Percentiles rank a stretch among this genome's conserved stretches.
Evolutionary conservation across 2,329 filamentous ascomycete species (phyloP).

Genomic region (Aureobasidium uvarum): DNA sequence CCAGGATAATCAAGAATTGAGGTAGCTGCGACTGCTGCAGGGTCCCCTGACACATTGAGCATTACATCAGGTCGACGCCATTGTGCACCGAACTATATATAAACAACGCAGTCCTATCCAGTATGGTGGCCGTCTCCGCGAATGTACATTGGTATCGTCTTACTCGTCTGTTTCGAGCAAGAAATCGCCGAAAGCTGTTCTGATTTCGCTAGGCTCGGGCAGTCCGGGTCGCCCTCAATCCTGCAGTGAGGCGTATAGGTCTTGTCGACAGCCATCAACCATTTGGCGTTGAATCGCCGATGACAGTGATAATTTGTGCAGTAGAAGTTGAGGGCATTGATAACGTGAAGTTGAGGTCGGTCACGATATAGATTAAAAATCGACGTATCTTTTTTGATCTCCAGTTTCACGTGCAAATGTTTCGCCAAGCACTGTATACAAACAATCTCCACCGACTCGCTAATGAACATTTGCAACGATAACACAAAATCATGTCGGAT

Average conservation of each 20-base stretch:
- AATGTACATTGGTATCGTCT: background rate
- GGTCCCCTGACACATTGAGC: background rate
- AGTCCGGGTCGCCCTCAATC: background rate
- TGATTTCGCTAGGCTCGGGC: background rate
- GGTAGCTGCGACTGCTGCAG: background rate
- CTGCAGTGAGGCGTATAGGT: no score
- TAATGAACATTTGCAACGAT: background rate
- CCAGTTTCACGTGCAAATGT: constrained; percentile 6
- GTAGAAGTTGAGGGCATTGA: background rate
- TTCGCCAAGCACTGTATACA: constrained; percentile 19
- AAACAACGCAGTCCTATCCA: background rate
- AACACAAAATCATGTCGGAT: constrained; percentile 6
- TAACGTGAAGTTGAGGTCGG: background rate
- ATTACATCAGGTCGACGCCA: constrained; percentile 23
- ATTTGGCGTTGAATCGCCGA: background rate
- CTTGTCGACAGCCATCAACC: background rate
- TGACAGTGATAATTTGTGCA: background rate
- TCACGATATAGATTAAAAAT: background rate
- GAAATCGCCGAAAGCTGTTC: background rate
- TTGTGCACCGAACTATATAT: background rate
- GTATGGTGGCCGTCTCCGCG: background rate
- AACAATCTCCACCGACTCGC: constrained; percentile 1
- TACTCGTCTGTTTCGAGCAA: background rate
- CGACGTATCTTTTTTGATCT: background rate
- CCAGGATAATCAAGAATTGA: background rate